Evolutionary conservation across 331 rosid genomes (phyloP), one percentile per base, ranked within the genome.

Genomic region (Pyracantha coccinea): DNA sequence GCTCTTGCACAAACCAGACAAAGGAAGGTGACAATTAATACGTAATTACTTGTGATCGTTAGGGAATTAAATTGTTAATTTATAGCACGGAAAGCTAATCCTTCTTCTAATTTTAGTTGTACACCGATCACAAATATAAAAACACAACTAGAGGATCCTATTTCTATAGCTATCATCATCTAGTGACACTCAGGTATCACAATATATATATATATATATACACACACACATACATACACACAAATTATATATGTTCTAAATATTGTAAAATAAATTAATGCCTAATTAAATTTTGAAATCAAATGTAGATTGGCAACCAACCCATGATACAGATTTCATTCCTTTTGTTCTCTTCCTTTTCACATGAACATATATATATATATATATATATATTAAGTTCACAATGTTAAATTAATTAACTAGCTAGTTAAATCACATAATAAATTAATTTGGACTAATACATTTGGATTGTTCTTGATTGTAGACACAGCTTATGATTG

Each of bases 401-500:
- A 38, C 19, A 5, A 41, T 23, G 54, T 73, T 50, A 29, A 61
- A 52, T 52, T 16, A 52, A 12, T 41, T 41, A 41, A 41, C 47
- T 41, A 41, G 47, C 47, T 35, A 41, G 1, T 41, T 41, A 41
- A 41, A 41, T 11, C 15, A 5, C 14, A 10, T 2, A 10, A 50
- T 14, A 50, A 50, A 16, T 4, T 50, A 50, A 50, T 50, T 47
- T 14, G 55, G n/a, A 50, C 63, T 53, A 1, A 31, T 54, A 31
- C 29, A n/a, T 29, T 27, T 11, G 76, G 15, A 4, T 11, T 69
- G 11, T 32, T 64, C 59, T 44, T 74, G 59, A 54, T 68, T 77
- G 88, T 88, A 93, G 98, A 89, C 91, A 25, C 93, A 89, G 73
- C 83, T 91, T 35, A 85, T 93, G 94, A 69, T 77, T 69, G 97